Percentiles rank a stretch among this genome's conserved stretches.
These are phyloP conservation scores for Termitomyces sp. DNA, from an alignment of 768 basidiomycete species.

Conservation along the genomic window DNA sequence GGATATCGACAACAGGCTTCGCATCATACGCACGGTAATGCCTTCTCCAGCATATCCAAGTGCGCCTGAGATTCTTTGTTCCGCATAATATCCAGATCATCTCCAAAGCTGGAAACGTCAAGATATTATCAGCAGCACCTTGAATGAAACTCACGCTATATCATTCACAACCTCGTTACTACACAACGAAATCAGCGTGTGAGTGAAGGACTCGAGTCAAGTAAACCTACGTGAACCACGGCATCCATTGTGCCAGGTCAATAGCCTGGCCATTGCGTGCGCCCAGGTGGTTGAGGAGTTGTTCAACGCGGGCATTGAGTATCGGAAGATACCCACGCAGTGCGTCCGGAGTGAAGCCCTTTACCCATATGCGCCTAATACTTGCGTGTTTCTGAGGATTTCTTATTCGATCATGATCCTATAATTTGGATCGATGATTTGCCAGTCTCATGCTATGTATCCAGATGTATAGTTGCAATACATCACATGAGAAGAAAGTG, in stretches of 20 bases:
- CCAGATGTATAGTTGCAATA: neutral
- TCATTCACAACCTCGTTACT: slow-evolving; percentile 37
- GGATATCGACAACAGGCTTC: neutral
- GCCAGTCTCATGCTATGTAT: slow-evolving; percentile 27
- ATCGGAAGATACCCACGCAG: slow-evolving; percentile 23
- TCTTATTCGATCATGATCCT: slow-evolving; percentile 23
- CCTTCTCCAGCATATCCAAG: neutral
- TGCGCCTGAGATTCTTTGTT: slow-evolving; percentile 1
- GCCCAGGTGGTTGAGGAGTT: slow-evolving; percentile 20
- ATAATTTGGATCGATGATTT: slow-evolving; percentile 13
- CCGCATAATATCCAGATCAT: slow-evolving; percentile 13
- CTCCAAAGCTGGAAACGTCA: slow-evolving; percentile 22
- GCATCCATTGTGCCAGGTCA: slow-evolving; percentile 30
- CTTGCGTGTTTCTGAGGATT: slow-evolving; percentile 27
- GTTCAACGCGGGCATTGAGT: slow-evolving; percentile 7
- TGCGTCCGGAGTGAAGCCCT: slow-evolving; percentile 29
- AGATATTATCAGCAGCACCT: neutral
- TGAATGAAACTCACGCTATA: slow-evolving; percentile 23
- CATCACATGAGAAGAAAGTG: neutral
- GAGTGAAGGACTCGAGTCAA: neutral
- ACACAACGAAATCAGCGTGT: neutral
- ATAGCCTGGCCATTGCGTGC: slow-evolving; percentile 11
- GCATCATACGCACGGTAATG: neutral
- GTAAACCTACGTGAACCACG: slow-evolving; percentile 32
- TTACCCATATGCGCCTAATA: slow-evolving; percentile 33